These are phyloP conservation scores for Jackrogersella multiformis DNA, from an alignment of 495 filamentous ascomycete genomes.

Conservation along the genomic window DNA sequence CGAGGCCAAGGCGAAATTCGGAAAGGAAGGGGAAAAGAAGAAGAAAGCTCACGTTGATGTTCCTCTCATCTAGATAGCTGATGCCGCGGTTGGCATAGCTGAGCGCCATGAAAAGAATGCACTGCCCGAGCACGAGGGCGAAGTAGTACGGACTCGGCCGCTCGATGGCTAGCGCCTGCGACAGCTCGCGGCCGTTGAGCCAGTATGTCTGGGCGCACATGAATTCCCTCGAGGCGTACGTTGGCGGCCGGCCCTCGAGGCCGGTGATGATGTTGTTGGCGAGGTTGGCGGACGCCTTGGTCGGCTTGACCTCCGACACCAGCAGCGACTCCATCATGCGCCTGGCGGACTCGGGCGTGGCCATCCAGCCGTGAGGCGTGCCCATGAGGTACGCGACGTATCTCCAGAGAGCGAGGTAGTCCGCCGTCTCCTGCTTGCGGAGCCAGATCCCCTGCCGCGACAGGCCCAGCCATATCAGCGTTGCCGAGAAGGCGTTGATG, in stretches of 20 bases:
- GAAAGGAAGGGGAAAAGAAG: neutral
- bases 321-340: slow-evolving; percentile 72
- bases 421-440: slow-evolving; percentile 66
- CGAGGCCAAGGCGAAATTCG: neutral
- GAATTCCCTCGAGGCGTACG: slow-evolving; percentile 68
- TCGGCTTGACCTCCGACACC: slow-evolving; percentile 70
- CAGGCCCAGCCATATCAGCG: slow-evolving; percentile 72
- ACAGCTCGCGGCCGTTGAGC: slow-evolving; percentile 72
- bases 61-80: slow-evolving; percentile 64
- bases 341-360: slow-evolving; percentile 62
- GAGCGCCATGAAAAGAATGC: slow-evolving; percentile 66
- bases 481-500: slow-evolving; percentile 72
- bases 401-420: slow-evolving; percentile 81
- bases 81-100: slow-evolving; percentile 66
- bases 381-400: slow-evolving; percentile 78
- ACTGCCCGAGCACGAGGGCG: slow-evolving; percentile 71
- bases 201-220: slow-evolving; percentile 72
- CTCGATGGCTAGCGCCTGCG: slow-evolving; percentile 67
- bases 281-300: slow-evolving; percentile 65
- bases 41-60: slow-evolving; percentile 57
- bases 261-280: slow-evolving; percentile 79
- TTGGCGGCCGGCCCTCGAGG: slow-evolving; percentile 69
- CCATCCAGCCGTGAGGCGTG: slow-evolving; percentile 67
- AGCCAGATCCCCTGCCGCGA: slow-evolving; percentile 78
- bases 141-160: slow-evolving; percentile 65